Evolutionary conservation across 2,329 filamentous ascomycete genomes (phyloP), one percentile per base, ranked within the genome.

Genomic region (Pseudogymnoascus sp.): DNA sequence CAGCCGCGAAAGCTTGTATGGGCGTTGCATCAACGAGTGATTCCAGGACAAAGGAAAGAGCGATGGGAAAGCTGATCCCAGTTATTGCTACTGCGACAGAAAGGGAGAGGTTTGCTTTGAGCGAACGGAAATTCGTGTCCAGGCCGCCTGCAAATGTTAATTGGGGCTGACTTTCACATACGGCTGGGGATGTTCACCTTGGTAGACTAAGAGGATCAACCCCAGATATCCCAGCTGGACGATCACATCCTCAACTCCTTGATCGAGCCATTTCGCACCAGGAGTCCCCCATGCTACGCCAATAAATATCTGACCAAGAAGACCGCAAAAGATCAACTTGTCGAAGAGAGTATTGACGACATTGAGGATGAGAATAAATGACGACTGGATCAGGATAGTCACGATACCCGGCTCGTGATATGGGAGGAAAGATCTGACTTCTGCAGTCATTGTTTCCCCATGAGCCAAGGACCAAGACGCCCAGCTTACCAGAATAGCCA

Each of bases 141-240:
- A 90, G 75, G 31, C 63, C 61, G 13, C 63, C 63, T 64, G 13
- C 11, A 36, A 16, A 11, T 14, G 31, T 62, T 21, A 63, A 25
- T 25, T 1, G 10, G 19, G 4, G 5, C 11, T 25, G 11, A 6
- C 16, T 28, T 25, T 14, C 11, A 57, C 39, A 31, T 10, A 19
- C 41, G 4, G n/a, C 41, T 45, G 19, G 41, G 70, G 71, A 63
- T 72, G 60, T 31, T 70, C 31, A 67, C 65, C 67, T 78, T 92
- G 85, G 70, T 85, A 91, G 0, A 92, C 87, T 1, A 92, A 75
- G 19, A 90, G 75, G 2, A 92, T 80, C 28, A 92, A 72, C 0
- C 89, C 89, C 0, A 92, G 73, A 70, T 92, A 92, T 0, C 89
- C 89, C 0, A 92, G 72, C 65, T 89, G 82, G 6, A 87, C 80